Percentiles rank a stretch among this genome's conserved stretches.
These are phyloP conservation scores for Drechslerella stenobrocha DNA, from an alignment of 2,329 filamentous ascomycete genomes.

Conservation along the genomic window DNA sequence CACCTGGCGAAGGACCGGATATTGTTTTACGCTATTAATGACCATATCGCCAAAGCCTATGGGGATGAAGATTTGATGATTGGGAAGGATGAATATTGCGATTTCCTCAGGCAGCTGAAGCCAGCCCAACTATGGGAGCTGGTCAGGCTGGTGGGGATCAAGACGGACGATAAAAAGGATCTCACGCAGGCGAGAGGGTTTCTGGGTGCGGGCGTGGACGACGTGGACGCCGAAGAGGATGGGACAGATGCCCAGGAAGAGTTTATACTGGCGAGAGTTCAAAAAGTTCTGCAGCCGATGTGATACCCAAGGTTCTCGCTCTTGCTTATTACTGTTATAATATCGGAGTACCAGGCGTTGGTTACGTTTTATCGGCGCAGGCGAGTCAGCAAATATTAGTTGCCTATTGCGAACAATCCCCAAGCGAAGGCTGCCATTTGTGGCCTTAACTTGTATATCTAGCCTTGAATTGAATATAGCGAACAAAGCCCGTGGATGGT, in stretches of 20 bases:
- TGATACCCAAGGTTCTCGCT: not conserved
- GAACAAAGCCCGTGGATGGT: no score
- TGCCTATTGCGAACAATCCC: no score
- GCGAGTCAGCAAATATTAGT: no score
- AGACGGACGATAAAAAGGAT: not conserved
- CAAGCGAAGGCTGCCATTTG: no score
- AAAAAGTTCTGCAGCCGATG: conserved; percentile 8
- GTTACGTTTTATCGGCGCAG: no score
- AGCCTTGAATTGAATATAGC: no score
- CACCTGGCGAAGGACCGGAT: conserved; percentile 11
- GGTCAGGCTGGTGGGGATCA: conserved; percentile 20
- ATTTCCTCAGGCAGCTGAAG: conserved; percentile 8
- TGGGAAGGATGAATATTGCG: conserved; percentile 8
- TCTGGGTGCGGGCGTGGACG: not conserved
- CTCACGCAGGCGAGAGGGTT: conserved; percentile 8
- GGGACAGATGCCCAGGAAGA: conserved; percentile 7
- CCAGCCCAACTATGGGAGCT: conserved; percentile 39
- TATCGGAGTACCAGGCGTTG: no score
- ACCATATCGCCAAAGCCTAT: conserved; percentile 2
- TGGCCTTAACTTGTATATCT: no score
- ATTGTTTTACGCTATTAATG: conserved; percentile 29
- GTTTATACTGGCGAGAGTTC: conserved; percentile 16
- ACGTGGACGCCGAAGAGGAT: not conserved
- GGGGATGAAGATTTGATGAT: conserved; percentile 8
- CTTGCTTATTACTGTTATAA: no score